Evolutionary conservation across 306 rosid genomes (phyloP).

Genomic region (Hylodesmum podocarpum): DNA sequence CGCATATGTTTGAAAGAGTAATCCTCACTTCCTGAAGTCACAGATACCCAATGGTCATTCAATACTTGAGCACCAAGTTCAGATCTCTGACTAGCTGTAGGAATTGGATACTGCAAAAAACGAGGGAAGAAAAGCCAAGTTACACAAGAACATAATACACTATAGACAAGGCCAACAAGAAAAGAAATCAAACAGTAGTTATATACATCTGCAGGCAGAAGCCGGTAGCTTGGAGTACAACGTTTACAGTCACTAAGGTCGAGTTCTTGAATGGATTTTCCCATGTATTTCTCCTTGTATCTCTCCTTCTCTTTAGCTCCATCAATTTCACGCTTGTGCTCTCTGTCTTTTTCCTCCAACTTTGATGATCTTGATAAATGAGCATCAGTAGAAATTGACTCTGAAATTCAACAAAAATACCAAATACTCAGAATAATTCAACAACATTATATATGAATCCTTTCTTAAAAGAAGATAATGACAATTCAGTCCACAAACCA

Average conservation of each 20-base stretch:
- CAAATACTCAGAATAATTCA: constrained; percentile 14
- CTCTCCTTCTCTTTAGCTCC: constrained; percentile 85
- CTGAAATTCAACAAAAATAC: constrained; percentile 54
- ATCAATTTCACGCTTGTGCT: constrained; percentile 71
- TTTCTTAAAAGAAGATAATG: neutral
- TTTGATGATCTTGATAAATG: constrained; percentile 62
- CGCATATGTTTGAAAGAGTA: constrained; percentile 99
- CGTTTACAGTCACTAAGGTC: constrained; percentile 87
- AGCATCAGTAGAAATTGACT: constrained; percentile 64
- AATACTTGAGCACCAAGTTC: constrained; percentile 85
- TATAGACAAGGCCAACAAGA: constrained; percentile 21
- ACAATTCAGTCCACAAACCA: constrained; percentile 7
- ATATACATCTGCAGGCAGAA: constrained; percentile 82
- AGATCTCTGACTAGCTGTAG: constrained; percentile 86
- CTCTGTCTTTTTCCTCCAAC: constrained; percentile 81
- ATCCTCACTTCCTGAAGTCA: constrained; percentile 99
- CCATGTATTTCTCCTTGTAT: constrained; percentile 76
- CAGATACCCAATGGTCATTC: constrained; percentile 99
- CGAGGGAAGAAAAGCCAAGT: constrained; percentile 5
- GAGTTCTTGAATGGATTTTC: constrained; percentile 94
- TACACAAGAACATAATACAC: constrained; percentile 15
- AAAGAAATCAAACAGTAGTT: neutral
- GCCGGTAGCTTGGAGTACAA: constrained; percentile 95
- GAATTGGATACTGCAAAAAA: constrained; percentile 89
- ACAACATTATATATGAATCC: constrained; percentile 4